Evolutionary conservation across 352 stramenopile genomes (phyloP).

Genomic region (Blastocystis sp.): DNA sequence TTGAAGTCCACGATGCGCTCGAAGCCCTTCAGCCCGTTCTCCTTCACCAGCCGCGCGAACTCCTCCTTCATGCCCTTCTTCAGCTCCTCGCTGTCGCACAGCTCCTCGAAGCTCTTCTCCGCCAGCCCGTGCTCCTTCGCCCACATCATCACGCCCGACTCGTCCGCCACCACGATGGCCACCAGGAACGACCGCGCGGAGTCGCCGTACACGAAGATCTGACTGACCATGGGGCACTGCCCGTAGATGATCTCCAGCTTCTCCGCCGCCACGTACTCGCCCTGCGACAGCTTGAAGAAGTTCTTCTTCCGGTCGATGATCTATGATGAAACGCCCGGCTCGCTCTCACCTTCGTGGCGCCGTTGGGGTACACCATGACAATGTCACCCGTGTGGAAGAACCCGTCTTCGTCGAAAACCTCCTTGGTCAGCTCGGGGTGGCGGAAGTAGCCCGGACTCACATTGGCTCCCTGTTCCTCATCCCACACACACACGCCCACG

Average conservation of each 20-base stretch:
- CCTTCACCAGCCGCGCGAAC: constrained; percentile 72
- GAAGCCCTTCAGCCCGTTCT: constrained; percentile 77
- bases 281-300: constrained; percentile 66
- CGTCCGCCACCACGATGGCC: constrained; percentile 77
- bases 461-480: constrained; percentile 71
- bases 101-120: constrained; percentile 69
- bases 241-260: constrained; percentile 79
- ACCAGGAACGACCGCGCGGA: constrained; percentile 78
- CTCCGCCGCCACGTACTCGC: constrained; percentile 75
- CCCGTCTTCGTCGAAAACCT: constrained; percentile 77
- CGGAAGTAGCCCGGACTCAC: constrained; percentile 80
- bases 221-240: constrained; percentile 77
- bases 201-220: constrained; percentile 80
- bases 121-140: constrained; percentile 71
- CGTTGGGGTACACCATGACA: constrained; percentile 79
- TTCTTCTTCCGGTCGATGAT: constrained; percentile 82
- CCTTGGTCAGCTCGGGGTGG: constrained; percentile 77
- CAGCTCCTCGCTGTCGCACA: constrained; percentile 40
- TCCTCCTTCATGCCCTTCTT: constrained; percentile 64
- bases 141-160: constrained; percentile 76
- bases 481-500: neutral
- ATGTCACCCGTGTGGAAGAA: constrained; percentile 82
- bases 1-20: constrained; percentile 78
- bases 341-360: constrained; percentile 71
- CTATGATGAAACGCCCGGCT: constrained; percentile 48